Conservation (phyloP, 768 basidiomycete genomes). For the Nidula microcarpa region DNA sequence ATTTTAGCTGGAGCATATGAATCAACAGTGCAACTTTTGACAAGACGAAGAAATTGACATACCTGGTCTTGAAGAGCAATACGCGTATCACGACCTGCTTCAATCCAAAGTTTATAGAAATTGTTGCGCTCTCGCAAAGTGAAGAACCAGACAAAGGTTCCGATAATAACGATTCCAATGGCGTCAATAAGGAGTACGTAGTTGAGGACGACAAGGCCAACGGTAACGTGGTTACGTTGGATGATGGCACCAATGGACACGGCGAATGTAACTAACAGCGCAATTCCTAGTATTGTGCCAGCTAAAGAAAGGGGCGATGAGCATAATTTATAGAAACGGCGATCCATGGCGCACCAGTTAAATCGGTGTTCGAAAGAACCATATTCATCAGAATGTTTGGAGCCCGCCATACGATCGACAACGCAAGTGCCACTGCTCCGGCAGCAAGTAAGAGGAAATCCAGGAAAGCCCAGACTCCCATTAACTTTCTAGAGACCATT, state of each 20-base stretch:
- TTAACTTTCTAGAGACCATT: constrained; percentile 74
- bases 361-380: constrained; percentile 53
- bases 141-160: constrained; percentile 78
- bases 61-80: constrained; percentile 74
- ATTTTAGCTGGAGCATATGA: constrained; percentile 51
- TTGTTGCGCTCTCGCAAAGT: constrained; percentile 70
- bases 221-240: constrained; percentile 64
- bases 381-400: constrained; percentile 73
- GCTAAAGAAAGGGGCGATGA: constrained; percentile 35
- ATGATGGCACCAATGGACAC: constrained; percentile 71
- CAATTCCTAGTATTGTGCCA: constrained; percentile 66
- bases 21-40: not conserved
- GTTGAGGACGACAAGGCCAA: constrained; percentile 74
- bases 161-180: constrained; percentile 57
- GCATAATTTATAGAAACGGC: not conserved
- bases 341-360: constrained; percentile 47
- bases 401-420: constrained; percentile 70
- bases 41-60: constrained; percentile 11
- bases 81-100: constrained; percentile 40
- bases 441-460: constrained; percentile 70
- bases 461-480: constrained; percentile 70
- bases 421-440: constrained; percentile 57
- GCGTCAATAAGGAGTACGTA: constrained; percentile 67
- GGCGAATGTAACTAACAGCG: constrained; percentile 62
- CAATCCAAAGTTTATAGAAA: constrained; percentile 57